Evolutionary conservation across 2,329 filamentous ascomycete species (phyloP).

Genomic region (Ophiocordyceps polyrhachis-furcata): DNA sequence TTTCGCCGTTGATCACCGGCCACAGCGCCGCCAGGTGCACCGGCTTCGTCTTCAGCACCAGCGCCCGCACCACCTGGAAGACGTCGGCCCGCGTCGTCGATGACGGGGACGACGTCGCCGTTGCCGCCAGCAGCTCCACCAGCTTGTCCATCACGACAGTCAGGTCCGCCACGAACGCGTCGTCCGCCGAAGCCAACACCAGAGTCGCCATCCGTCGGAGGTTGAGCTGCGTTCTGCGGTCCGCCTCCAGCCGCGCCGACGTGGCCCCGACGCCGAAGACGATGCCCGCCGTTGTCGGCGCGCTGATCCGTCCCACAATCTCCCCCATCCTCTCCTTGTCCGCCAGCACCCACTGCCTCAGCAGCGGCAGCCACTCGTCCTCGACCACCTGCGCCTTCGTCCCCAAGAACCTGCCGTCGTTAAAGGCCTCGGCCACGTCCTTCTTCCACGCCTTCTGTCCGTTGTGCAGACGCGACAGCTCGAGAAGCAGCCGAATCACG

Average conservation of each 20-base stretch:
- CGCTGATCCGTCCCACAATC: constrained; percentile 55
- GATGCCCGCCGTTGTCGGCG: constrained; percentile 83
- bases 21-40: constrained; percentile 71
- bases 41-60: constrained; percentile 61
- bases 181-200: constrained; percentile 55
- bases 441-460: constrained; percentile 85
- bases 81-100: constrained; percentile 77
- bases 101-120: constrained; percentile 76
- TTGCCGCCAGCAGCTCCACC: constrained; percentile 70
- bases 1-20: constrained; percentile 75
- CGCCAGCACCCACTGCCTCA: constrained; percentile 65
- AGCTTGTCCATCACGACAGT: constrained; percentile 61
- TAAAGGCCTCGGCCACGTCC: constrained; percentile 81
- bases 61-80: constrained; percentile 68
- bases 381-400: constrained; percentile 46
- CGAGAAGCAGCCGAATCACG: constrained; percentile 54
- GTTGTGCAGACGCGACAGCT: constrained; percentile 58
- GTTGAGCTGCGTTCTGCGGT: constrained; percentile 80
- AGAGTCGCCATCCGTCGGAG: constrained; percentile 67
- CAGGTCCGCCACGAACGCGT: constrained; percentile 65
- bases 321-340: constrained; percentile 85
- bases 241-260: constrained; percentile 83
- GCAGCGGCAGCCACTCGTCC: constrained; percentile 61
- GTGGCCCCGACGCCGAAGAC: constrained; percentile 97
- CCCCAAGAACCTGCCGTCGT: constrained; percentile 73